Evolutionary conservation across 306 rosid genomes (phyloP), one percentile per base, ranked within the genome.

Genomic region (Vigna nakashimae): DNA sequence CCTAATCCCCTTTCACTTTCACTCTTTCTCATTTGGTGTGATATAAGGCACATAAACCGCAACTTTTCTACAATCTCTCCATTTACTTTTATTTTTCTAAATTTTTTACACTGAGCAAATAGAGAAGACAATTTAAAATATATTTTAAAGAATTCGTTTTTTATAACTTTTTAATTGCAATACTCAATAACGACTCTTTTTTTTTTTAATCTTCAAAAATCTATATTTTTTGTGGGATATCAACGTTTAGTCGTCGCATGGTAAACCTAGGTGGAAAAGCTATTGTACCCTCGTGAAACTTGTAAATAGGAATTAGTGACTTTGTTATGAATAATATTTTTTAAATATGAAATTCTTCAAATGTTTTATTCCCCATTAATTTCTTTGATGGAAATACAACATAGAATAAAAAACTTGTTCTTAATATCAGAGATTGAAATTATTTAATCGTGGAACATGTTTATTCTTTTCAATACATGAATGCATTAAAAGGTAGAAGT

Each of bases 271-370:
- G 34, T 53, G 22, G 50, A 32, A 36, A 65, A 38, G 24, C 45
- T 68, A 28, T 30, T 8, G 50, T 51, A 65, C 34, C 58, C 24
- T 66, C 20, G 56, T 77, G 82, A 77, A 77, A 68, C 75, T 30
- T 5, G 17, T 52, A 67, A 42, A 40, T 58, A 42, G n/a, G 9
- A 36, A 43, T 48, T 26, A 57, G 53, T 48, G 58, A 36, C 46
- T 26, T 2, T 45, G 24, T 46, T 16, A 15, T 24, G 57, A 46
- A 15, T 67, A 16, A 9, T 66, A 6, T 15, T 9, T 69, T 69
- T 59, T 60, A 17, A 36, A 34, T 59, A 24, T 58, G 82, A 22
- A 48, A 12, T 20, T 59, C 4, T 11, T 32, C 34, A 52, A 51
- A 71, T 52, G 30, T 11, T 71, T 71, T 32, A 6, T 34, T 36